Conservation (phyloP, 352 stramenopile genomes). For the Detonula confervacea region DNA sequence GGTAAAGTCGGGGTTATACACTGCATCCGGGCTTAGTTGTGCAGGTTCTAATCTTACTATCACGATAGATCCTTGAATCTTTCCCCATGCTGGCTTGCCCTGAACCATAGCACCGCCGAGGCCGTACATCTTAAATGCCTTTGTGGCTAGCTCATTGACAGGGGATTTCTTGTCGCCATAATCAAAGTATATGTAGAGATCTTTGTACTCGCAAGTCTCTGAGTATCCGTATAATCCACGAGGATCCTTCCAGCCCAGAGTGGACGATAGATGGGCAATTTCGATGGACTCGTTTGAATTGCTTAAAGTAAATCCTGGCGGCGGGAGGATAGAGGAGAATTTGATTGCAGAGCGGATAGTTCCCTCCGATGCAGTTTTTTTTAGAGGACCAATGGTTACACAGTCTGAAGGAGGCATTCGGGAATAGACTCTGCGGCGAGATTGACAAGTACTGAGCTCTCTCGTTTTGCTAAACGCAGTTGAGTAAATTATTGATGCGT, state of each 20-base stretch:
- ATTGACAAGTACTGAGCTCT: too few species aligned
- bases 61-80: not conserved
- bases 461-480: too few species aligned
- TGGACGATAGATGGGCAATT: constrained; percentile 6
- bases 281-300: not conserved
- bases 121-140: constrained; percentile 14
- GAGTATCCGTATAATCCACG: constrained; percentile 10
- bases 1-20: constrained; percentile 9
- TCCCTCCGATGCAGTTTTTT: constrained; percentile 9
- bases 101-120: not conserved
- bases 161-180: not conserved
- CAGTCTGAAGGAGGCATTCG: not conserved
- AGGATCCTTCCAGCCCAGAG: constrained; percentile 10
- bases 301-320: not conserved
- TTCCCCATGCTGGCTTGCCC: not conserved
- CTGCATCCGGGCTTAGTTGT: constrained; percentile 2
- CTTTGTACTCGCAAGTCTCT: constrained; percentile 8
- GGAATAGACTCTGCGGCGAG: too few species aligned
- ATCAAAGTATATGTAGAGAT: constrained; percentile 11
- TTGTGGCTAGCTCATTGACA: constrained; percentile 4
- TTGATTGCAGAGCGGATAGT: constrained; percentile 12
- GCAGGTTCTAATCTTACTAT: constrained; percentile 7
- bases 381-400: not conserved
- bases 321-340: constrained; percentile 9
- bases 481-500: too few species aligned